Conservation (phyloP, 2,329 filamentous ascomycete genomes). For the Colletotrichum costaricense region DNA sequence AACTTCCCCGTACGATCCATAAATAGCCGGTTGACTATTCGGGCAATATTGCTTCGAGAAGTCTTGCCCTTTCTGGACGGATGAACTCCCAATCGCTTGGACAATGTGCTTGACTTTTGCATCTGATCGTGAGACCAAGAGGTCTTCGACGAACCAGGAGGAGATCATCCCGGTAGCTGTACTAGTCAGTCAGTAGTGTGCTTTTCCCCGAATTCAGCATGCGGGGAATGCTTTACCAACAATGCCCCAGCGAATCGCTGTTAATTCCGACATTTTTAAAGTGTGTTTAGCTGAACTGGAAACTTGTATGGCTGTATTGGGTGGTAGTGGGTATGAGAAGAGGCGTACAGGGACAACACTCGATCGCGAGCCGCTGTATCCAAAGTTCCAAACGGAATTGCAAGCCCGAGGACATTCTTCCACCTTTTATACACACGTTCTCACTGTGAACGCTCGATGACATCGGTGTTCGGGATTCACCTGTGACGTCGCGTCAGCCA, state of each 20-base stretch:
- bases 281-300: too few species aligned
- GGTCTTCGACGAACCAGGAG: constrained; percentile 55
- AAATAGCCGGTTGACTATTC: constrained; percentile 45
- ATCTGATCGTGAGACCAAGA: constrained; percentile 48
- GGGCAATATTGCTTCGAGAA: constrained; percentile 50
- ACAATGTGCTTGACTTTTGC: constrained; percentile 53
- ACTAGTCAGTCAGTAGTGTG: not conserved
- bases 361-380: too few species aligned
- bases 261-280: constrained; percentile 7
- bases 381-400: too few species aligned
- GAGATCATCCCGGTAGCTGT: constrained; percentile 52
- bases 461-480: too few species aligned
- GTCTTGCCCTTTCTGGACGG: constrained; percentile 47
- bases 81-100: constrained; percentile 55
- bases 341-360: too few species aligned
- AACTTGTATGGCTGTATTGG: too few species aligned
- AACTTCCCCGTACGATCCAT: constrained; percentile 52
- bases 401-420: too few species aligned
- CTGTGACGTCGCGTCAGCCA: too few species aligned
- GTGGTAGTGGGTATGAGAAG: too few species aligned
- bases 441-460: too few species aligned
- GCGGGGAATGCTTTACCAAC: constrained; percentile 28
- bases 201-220: not conserved
- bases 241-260: constrained; percentile 48
- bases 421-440: too few species aligned